phyloP scores from a whole-genome alignment of 768 basidiomycete species.

The Boletus patriciae region DNA sequence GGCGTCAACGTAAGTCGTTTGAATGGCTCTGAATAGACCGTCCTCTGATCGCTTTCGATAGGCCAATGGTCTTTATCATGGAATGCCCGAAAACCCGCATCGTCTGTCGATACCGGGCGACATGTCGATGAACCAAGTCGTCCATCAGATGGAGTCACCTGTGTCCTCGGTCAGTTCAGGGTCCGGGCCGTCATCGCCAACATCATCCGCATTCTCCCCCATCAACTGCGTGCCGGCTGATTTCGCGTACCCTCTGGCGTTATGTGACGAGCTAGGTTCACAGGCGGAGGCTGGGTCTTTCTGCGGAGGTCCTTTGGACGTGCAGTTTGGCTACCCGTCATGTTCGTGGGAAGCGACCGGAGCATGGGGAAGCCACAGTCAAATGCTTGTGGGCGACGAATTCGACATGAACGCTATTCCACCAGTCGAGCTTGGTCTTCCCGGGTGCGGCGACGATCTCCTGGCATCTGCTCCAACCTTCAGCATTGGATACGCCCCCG shows the following conservation, averaged over 20 bases:
- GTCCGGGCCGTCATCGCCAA: slow-evolving; percentile 53
- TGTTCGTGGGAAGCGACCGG: slow-evolving; percentile 35
- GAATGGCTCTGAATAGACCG: slow-evolving; percentile 2
- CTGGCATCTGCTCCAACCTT: slow-evolving; percentile 11
- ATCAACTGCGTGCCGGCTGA: slow-evolving; percentile 17
- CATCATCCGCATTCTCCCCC: slow-evolving; percentile 53
- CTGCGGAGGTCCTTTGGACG: slow-evolving; percentile 24
- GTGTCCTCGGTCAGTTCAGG: slow-evolving; percentile 46
- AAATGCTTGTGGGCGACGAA: slow-evolving; percentile 55
- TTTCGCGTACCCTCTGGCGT: slow-evolving; percentile 22
- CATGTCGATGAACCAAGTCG: slow-evolving; percentile 39
- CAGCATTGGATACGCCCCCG: slow-evolving; percentile 23
- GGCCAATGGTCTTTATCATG: slow-evolving; percentile 51
- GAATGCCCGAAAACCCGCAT: slow-evolving; percentile 46
- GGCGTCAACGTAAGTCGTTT: slow-evolving; percentile 42
- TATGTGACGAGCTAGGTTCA: slow-evolving; percentile 16
- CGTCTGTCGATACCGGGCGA: slow-evolving; percentile 46
- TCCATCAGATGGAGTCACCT: slow-evolving; percentile 50
- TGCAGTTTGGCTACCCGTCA: slow-evolving; percentile 30
- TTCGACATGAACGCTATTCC: slow-evolving; percentile 68
- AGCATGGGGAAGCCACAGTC: slow-evolving; percentile 37
- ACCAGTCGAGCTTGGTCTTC: slow-evolving; percentile 58
- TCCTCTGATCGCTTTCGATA: slow-evolving; percentile 21
- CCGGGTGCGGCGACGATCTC: slow-evolving; percentile 42
- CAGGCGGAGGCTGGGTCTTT: slow-evolving; percentile 15